Evolutionary conservation across 2,329 filamentous ascomycete species (phyloP).

Genomic region (Sporothrix curviconia): DNA sequence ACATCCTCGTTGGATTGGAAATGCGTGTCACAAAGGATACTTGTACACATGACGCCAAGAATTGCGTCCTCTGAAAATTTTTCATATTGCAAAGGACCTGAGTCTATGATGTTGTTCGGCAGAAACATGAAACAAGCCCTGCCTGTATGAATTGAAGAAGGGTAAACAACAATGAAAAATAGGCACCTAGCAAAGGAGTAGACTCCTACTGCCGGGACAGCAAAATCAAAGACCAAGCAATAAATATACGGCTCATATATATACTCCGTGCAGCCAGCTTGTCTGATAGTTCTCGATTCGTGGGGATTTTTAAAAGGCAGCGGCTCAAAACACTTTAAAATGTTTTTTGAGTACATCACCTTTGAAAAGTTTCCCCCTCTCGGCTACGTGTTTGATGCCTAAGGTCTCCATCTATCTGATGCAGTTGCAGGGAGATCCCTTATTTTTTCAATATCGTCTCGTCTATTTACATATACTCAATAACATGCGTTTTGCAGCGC

Average conservation of each 20-base stretch:
- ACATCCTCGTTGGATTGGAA: too few species aligned
- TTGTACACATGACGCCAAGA: neutral
- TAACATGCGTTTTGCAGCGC: neutral
- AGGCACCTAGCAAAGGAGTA: neutral
- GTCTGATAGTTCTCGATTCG: too few species aligned
- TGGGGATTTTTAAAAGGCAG: too few species aligned
- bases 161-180: neutral
- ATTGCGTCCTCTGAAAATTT: neutral
- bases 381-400: too few species aligned
- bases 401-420: conserved; percentile 5
- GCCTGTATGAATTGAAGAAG: neutral
- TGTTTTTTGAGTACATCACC: too few species aligned
- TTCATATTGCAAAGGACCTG: neutral
- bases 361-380: too few species aligned
- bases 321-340: too few species aligned
- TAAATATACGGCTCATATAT: too few species aligned
- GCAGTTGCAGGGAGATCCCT: neutral
- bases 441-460: neutral
- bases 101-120: neutral
- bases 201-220: too few species aligned
- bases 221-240: neutral
- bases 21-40: neutral
- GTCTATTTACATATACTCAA: neutral
- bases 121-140: neutral
- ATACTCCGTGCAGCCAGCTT: too few species aligned